Percentiles rank a stretch among this genome's conserved stretches.
These are phyloP conservation scores for Vigna mungo DNA, from an alignment of 306 rosid genomes.

Conservation along the genomic window DNA sequence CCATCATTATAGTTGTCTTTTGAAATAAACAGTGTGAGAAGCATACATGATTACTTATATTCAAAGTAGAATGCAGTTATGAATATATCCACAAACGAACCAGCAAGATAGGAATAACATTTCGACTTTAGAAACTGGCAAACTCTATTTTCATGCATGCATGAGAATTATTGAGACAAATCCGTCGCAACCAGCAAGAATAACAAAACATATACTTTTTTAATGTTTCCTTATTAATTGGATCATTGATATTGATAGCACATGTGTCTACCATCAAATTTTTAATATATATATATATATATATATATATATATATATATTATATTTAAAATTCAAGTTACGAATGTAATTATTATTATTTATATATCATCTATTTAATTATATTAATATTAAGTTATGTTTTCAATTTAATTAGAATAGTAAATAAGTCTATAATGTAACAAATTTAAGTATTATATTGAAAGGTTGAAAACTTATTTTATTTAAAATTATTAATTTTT, in stretches of 20 bases:
- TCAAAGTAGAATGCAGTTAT: constrained; percentile 2
- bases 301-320: no score
- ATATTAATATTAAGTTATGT: no score
- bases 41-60: not conserved
- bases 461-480: no score
- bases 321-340: no score
- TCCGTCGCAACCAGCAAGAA: not conserved
- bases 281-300: no score
- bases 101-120: constrained; percentile 10
- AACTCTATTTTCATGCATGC: not conserved
- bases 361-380: no score
- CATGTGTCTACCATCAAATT: not conserved
- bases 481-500: no score
- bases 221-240: not conserved
- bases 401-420: no score
- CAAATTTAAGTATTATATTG: no score
- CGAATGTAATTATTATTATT: no score
- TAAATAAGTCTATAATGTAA: no score
- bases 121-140: not conserved
- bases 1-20: constrained; percentile 18
- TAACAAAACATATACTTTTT: not conserved
- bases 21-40: constrained; percentile 11
- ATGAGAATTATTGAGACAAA: not conserved
- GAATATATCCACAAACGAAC: constrained; percentile 1
- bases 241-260: not conserved